phyloP scores from a whole-genome alignment of 306 rosid species.

The Psophocarpus tetragonolobus region DNA sequence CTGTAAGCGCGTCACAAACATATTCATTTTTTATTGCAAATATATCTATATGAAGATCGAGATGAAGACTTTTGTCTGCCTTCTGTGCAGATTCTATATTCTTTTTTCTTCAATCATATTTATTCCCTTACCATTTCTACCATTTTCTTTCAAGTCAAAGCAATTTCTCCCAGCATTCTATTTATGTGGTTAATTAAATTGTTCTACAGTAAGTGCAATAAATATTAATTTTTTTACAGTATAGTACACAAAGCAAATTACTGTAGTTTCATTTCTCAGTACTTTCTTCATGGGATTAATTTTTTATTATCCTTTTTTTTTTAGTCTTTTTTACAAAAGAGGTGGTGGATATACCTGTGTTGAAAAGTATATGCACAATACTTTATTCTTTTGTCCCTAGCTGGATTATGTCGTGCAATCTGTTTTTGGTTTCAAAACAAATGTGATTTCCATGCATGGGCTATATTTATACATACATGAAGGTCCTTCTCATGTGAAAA shows the following conservation, averaged over 20 bases:
- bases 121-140: background rate
- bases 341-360: background rate
- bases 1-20: constrained; percentile 39
- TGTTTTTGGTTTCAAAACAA: constrained; percentile 21
- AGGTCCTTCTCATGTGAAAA: constrained; percentile 30
- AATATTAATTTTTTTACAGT: too few relatives aligned
- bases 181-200: background rate
- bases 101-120: background rate
- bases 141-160: constrained; percentile 18
- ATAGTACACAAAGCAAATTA: too few relatives aligned
- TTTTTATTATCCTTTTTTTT: background rate
- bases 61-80: constrained; percentile 28
- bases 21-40: background rate
- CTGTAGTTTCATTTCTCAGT: background rate
- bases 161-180: background rate
- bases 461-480: background rate
- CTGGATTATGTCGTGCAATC: background rate
- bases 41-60: constrained; percentile 7
- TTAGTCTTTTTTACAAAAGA: background rate
- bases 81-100: constrained; percentile 28
- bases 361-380: background rate
- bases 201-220: background rate
- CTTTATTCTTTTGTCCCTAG: background rate
- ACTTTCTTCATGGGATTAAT: background rate
- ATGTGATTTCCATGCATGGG: constrained; percentile 39